Evolutionary conservation across 768 basidiomycete genomes (phyloP).

Genomic region (Calvatia gigantea): DNA sequence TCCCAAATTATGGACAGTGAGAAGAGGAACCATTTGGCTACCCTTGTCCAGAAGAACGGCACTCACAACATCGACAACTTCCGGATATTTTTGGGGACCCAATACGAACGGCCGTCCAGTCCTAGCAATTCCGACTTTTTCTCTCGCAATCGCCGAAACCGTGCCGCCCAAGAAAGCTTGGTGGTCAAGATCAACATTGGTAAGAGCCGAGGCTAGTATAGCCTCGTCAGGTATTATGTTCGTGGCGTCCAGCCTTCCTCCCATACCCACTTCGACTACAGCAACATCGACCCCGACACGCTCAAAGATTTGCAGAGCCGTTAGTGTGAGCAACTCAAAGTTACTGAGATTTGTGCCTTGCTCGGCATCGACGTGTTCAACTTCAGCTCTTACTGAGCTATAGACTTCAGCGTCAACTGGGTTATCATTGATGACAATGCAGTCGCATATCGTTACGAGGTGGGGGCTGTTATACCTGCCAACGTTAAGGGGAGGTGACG

Average conservation of each 20-base stretch:
- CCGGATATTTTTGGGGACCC: constrained; percentile 54
- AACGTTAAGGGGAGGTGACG: constrained; percentile 52
- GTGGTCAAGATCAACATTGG: constrained; percentile 90
- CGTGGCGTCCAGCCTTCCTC: constrained; percentile 89
- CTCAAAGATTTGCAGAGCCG: constrained; percentile 78
- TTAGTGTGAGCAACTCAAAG: constrained; percentile 86
- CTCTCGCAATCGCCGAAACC: constrained; percentile 65
- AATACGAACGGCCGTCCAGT: constrained; percentile 59
- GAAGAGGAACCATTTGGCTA: constrained; percentile 29
- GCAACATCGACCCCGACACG: constrained; percentile 67
- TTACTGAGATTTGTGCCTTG: constrained; percentile 49
- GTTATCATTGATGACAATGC: constrained; percentile 61
- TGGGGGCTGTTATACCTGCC: constrained; percentile 95
- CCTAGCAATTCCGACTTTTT: constrained; percentile 83
- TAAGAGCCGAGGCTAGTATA: constrained; percentile 78
- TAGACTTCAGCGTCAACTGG: constrained; percentile 52
- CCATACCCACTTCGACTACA: constrained; percentile 94
- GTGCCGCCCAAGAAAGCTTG: constrained; percentile 84
- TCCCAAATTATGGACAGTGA: constrained; percentile 35
- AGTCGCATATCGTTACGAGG: constrained; percentile 73
- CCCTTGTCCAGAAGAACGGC: constrained; percentile 44
- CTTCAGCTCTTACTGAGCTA: constrained; percentile 34
- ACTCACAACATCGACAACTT: constrained; percentile 48
- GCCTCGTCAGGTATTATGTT: constrained; percentile 74
- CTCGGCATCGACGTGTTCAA: constrained; percentile 46